Evolutionary conservation across 106 monocot genomes (phyloP), one percentile per base, ranked within the genome.

Genomic region (Dioscorea zingiberensis): DNA sequence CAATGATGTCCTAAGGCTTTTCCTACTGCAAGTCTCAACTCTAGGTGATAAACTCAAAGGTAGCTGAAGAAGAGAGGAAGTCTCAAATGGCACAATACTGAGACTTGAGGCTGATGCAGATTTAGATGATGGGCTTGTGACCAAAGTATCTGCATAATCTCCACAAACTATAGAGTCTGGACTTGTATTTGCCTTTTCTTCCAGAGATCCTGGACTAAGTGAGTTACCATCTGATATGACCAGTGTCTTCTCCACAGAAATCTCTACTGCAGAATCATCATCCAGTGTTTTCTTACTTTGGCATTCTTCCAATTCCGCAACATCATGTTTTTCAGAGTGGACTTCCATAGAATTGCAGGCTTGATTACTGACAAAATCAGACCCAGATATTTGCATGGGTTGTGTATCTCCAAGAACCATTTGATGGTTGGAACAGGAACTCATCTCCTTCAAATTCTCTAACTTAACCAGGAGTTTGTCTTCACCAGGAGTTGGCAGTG

Each of bases 1-100:
- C 14, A 76, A 73, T 12, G 83, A 81, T 64, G 76, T 84, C 54
- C 65, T 80, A 17, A 77, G 77, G 58, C 85, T 86, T 74, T 82
- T 84, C 61, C 79, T 73, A 44, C 73, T 81, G 21, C 45, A 78
- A 71, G 38, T 89, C 14, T 80, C 74, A 74, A 60, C 54, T 44
- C 55, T 48, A 54, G 78, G 75, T 4, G 83, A 83, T 25, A 54
- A 54, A 54, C 74, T 75, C 65, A 65, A 64, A 62, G 85, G 74
- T 61, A 47, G 64, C n/a, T 30, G 63, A 18, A 66, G 61, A 61
- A 55, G 30, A 48, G 70, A 73, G 13, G 72, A 69, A 55, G 49
- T 49, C 44, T 76, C 61, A 55, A 69, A 82, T 27, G 80, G 73
- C 27, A 82, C 67, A 67, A 82, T 85, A 65, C 69, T 75, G 63